These are phyloP conservation scores for Pterocarpus santalinus DNA, from an alignment of 306 rosid species.

Conservation along the genomic window DNA sequence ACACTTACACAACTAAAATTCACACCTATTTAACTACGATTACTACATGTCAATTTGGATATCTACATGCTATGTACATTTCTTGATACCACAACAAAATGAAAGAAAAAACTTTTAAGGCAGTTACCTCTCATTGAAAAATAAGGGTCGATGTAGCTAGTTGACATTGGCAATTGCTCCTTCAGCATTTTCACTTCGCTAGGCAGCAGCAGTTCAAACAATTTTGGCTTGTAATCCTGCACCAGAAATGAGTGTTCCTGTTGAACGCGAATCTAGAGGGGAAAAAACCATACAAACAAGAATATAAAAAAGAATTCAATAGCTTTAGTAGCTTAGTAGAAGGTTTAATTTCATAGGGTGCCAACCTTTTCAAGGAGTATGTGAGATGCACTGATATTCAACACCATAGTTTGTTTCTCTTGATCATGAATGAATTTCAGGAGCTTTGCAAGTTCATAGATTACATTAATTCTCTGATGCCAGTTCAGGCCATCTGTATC, in stretches of 20 bases:
- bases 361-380: constrained; percentile 72
- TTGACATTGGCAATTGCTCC: constrained; percentile 46
- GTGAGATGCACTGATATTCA: constrained; percentile 60
- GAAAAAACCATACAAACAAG: no score
- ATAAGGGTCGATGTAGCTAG: constrained; percentile 57
- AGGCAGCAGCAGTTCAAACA: constrained; percentile 51
- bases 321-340: no score
- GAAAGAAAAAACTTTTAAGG: neutral
- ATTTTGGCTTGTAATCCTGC: constrained; percentile 68
- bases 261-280: no score
- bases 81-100: neutral
- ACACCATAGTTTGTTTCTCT: constrained; percentile 57
- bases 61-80: no score
- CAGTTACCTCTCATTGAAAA: constrained; percentile 56
- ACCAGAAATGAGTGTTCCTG: neutral
- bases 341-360: neutral
- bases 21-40: no score
- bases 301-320: no score
- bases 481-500: constrained; percentile 59
- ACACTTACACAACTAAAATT: no score
- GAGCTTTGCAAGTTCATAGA: neutral
- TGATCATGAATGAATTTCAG: constrained; percentile 64
- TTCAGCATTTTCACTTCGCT: constrained; percentile 47
- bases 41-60: no score
- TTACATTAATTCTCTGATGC: constrained; percentile 60